phyloP scores from a whole-genome alignment of 2,329 filamentous ascomycete species.

The Diplodia sapinea region DNA sequence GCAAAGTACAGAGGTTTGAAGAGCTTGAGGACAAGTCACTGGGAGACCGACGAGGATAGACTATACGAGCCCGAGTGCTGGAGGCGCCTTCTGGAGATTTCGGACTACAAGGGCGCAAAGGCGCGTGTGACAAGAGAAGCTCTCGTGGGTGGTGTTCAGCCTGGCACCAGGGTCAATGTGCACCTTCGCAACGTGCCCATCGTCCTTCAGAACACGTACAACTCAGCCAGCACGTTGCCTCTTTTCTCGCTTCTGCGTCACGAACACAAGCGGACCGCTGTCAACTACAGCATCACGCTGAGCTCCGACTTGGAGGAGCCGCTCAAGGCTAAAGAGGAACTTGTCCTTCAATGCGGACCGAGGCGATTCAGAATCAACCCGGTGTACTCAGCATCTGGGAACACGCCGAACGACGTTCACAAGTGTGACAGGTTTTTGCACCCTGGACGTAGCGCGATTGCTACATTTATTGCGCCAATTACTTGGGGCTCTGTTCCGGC shows the following conservation, averaged over 20 bases:
- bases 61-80: conserved; percentile 89
- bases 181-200: conserved; percentile 69
- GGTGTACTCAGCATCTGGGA: conserved; percentile 85
- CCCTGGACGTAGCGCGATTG: conserved; percentile 86
- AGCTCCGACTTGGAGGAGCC: conserved; percentile 76
- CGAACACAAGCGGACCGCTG: conserved; percentile 89
- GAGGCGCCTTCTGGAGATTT: conserved; percentile 81
- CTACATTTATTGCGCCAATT: conserved; percentile 85
- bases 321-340: conserved; percentile 88
- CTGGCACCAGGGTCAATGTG: conserved; percentile 83
- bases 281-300: conserved; percentile 89
- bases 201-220: conserved; percentile 60
- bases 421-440: conserved; percentile 94
- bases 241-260: conserved; percentile 89
- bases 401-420: conserved; percentile 94
- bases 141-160: conserved; percentile 81
- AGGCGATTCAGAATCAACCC: conserved; percentile 87
- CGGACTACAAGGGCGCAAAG: conserved; percentile 86
- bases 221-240: conserved; percentile 66
- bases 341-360: conserved; percentile 89
- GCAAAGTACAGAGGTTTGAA: conserved; percentile 90
- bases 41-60: conserved; percentile 87
- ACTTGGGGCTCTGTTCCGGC: conserved; percentile 93
- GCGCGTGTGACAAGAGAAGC: conserved; percentile 80
- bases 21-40: conserved; percentile 83